Percentiles rank a stretch among this genome's conserved stretches.
These are phyloP conservation scores for Podospora conica DNA, from an alignment of 495 filamentous ascomycete species.

Conservation along the genomic window DNA sequence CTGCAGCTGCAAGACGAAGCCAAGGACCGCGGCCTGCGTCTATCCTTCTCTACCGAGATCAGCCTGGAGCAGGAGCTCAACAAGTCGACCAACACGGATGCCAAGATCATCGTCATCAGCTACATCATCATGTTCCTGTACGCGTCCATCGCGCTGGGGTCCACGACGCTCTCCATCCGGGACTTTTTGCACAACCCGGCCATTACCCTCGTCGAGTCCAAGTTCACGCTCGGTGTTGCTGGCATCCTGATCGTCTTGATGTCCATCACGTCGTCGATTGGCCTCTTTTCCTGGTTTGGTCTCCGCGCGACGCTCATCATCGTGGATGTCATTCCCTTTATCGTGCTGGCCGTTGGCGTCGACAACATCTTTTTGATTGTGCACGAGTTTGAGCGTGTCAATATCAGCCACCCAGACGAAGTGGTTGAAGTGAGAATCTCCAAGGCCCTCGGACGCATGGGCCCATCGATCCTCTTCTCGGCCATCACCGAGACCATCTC, in stretches of 20 bases:
- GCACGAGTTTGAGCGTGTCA: slow-evolving; percentile 94
- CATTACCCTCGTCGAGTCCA: slow-evolving; percentile 83
- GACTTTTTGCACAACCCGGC: slow-evolving; percentile 74
- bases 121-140: slow-evolving; percentile 99
- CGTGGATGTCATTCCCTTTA: slow-evolving; percentile 95
- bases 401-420: slow-evolving; percentile 80
- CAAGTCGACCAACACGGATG: slow-evolving; percentile 95
- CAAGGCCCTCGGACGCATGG: slow-evolving; percentile 84
- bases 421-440: slow-evolving; percentile 77
- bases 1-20: slow-evolving; percentile 75
- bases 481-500: slow-evolving; percentile 88
- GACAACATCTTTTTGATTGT: slow-evolving; percentile 99
- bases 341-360: slow-evolving; percentile 91
- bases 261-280: slow-evolving; percentile 93
- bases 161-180: slow-evolving; percentile 67
- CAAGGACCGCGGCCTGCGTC: slow-evolving; percentile 63
- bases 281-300: slow-evolving; percentile 80
- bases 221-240: slow-evolving; percentile 86
- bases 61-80: slow-evolving; percentile 90
- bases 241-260: slow-evolving; percentile 94
- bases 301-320: slow-evolving; percentile 96
- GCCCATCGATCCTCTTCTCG: slow-evolving; percentile 93
- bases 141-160: slow-evolving; percentile 84
- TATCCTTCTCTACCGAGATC: slow-evolving; percentile 92
- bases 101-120: slow-evolving; percentile 93